Evolutionary conservation across 106 monocot genomes (phyloP).

Genomic region (Acanthochlamys bracteata): DNA sequence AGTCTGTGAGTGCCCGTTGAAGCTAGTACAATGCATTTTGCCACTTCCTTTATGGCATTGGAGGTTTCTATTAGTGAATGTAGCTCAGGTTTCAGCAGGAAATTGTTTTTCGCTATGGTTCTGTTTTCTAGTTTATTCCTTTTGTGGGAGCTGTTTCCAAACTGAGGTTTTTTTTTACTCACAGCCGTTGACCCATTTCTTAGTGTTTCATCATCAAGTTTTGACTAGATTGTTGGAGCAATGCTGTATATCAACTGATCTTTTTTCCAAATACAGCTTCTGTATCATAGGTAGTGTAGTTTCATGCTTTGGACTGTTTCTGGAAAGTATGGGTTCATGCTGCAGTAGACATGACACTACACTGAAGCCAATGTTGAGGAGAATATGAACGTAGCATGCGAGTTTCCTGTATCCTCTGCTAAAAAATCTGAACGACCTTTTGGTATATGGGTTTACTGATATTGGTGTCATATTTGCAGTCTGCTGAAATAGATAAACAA

Average conservation of each 20-base stretch:
- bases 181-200: too few relatives aligned
- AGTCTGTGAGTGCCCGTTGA: too few relatives aligned
- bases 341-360: constrained; percentile 63
- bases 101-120: too few relatives aligned
- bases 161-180: too few relatives aligned
- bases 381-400: constrained; percentile 43
- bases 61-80: too few relatives aligned
- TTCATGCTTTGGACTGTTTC: constrained; percentile 41
- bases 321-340: constrained; percentile 72
- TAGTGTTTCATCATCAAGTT: neutral
- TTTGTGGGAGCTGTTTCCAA: too few relatives aligned
- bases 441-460: neutral
- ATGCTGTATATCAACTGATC: neutral
- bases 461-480: constrained; percentile 27
- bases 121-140: too few relatives aligned
- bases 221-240: neutral
- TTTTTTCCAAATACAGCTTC: neutral
- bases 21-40: too few relatives aligned
- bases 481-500: constrained; percentile 76
- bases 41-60: too few relatives aligned
- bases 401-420: neutral
- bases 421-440: neutral
- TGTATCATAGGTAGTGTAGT: constrained; percentile 17
- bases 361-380: constrained; percentile 53
- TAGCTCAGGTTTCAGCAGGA: too few relatives aligned